phyloP scores from a whole-genome alignment of 768 basidiomycete genomes.

The Termitomyces sp. region DNA sequence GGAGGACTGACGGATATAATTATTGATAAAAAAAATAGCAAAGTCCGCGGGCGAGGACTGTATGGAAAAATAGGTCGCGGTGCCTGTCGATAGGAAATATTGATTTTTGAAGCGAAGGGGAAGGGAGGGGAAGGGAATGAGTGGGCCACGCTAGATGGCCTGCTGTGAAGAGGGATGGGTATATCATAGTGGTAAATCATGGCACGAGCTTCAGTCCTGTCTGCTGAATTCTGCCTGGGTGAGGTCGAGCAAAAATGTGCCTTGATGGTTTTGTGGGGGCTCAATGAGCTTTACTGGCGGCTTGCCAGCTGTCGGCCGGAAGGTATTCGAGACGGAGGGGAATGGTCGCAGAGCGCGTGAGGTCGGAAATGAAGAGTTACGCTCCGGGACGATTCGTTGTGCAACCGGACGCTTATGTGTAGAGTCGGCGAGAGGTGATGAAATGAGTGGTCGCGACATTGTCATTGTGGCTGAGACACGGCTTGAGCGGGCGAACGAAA shows the following conservation, averaged over 20 bases:
- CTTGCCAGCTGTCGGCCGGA: slow-evolving; percentile 25
- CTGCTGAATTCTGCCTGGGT: slow-evolving; percentile 81
- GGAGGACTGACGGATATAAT: slow-evolving; percentile 1
- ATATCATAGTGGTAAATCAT: not conserved
- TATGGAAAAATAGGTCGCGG: slow-evolving; percentile 1
- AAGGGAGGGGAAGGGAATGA: not conserved
- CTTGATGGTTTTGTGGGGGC: slow-evolving; percentile 66
- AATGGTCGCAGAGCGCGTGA: slow-evolving; percentile 81
- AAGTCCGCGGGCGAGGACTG: slow-evolving; percentile 1
- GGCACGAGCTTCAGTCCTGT: slow-evolving; percentile 31
- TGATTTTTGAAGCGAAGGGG: not conserved
- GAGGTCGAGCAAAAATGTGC: slow-evolving; percentile 69
- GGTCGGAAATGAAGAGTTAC: slow-evolving; percentile 51
- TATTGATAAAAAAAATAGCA: slow-evolving; percentile 3
- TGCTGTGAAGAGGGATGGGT: slow-evolving; percentile 2
- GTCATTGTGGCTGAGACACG: slow-evolving; percentile 32
- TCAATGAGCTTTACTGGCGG: slow-evolving; percentile 72
- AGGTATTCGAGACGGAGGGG: slow-evolving; percentile 47
- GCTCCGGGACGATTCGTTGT: slow-evolving; percentile 32
- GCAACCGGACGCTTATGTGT: slow-evolving; percentile 22
- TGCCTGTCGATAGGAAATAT: slow-evolving; percentile 8
- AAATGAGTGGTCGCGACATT: slow-evolving; percentile 45
- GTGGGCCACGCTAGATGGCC: not conserved
- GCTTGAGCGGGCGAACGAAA: slow-evolving; percentile 1
- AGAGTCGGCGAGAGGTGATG: slow-evolving; percentile 57